Evolutionary conservation across 306 rosid genomes (phyloP).

Genomic region (Parietaria judaica): DNA sequence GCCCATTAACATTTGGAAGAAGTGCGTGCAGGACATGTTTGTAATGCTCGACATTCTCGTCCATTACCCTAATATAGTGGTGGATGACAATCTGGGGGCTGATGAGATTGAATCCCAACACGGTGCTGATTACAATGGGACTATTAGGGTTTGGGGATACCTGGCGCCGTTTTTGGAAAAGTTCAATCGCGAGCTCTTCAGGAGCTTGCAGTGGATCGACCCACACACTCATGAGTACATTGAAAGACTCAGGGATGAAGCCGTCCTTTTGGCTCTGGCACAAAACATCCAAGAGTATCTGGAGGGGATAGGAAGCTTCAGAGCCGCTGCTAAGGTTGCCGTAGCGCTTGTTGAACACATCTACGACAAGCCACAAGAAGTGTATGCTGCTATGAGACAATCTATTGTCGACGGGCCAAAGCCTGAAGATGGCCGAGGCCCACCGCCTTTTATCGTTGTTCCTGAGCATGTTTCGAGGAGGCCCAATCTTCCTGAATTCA

Average conservation of each 20-base stretch:
- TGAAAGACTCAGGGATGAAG: constrained; percentile 88
- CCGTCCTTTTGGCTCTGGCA: constrained; percentile 74
- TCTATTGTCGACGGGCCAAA: constrained; percentile 57
- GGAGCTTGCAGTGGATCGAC: constrained; percentile 94
- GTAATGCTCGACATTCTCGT: constrained; percentile 75
- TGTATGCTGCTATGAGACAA: constrained; percentile 83
- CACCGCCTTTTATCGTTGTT: constrained; percentile 67
- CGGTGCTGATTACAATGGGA: constrained; percentile 62
- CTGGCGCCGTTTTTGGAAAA: constrained; percentile 79
- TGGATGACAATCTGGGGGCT: constrained; percentile 71
- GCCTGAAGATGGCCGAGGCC: constrained; percentile 55
- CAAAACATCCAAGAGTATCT: constrained; percentile 92
- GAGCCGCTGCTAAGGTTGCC: constrained; percentile 80
- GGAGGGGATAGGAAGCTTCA: constrained; percentile 50
- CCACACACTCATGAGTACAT: constrained; percentile 97
- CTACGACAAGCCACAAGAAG: constrained; percentile 93
- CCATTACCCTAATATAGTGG: constrained; percentile 63
- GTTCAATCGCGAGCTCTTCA: constrained; percentile 78
- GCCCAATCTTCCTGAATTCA: constrained; percentile 74
- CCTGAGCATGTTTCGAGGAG: constrained; percentile 80
- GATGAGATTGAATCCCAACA: constrained; percentile 93
- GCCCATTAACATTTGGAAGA: constrained; percentile 95
- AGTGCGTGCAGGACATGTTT: constrained; percentile 82
- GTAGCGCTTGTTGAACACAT: constrained; percentile 72
- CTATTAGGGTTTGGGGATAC: constrained; percentile 86